A percentile compares a stretch with the other conserved stretches of the same genome.
Evolutionary conservation across 768 basidiomycete species (phyloP).

Genomic region (Auriscalpium vulgare): DNA sequence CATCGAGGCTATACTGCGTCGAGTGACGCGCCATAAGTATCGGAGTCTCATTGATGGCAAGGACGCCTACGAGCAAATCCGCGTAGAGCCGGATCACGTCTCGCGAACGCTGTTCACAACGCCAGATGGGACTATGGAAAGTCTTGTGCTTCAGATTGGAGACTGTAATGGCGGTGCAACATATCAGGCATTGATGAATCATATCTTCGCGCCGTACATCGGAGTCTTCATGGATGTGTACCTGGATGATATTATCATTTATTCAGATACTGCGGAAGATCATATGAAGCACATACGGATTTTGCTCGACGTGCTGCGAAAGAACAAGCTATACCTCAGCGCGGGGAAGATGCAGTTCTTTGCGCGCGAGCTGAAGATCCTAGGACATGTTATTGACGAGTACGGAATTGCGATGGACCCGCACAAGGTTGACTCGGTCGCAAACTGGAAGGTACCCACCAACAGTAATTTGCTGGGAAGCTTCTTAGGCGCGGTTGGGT

Average conservation of each 20-base stretch:
- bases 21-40: slow-evolving; percentile 15
- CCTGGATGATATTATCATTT: slow-evolving; percentile 21
- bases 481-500: slow-evolving; percentile 31
- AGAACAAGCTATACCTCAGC: slow-evolving; percentile 31
- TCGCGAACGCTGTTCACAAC: slow-evolving; percentile 12
- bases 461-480: slow-evolving; percentile 22
- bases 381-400: slow-evolving; percentile 22
- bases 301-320: slow-evolving; percentile 27
- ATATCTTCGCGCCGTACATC: slow-evolving; percentile 26
- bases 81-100: slow-evolving; percentile 19
- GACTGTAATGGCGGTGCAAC: slow-evolving; percentile 30
- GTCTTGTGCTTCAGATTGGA: slow-evolving; percentile 29
- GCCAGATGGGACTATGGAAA: slow-evolving; percentile 33
- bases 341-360: slow-evolving; percentile 28
- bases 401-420: slow-evolving; percentile 22
- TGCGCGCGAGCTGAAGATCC: slow-evolving; percentile 20
- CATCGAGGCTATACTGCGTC: slow-evolving; percentile 19
- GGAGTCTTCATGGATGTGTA: slow-evolving; percentile 23
- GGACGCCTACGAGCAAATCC: slow-evolving; percentile 27
- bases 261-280: slow-evolving; percentile 21
- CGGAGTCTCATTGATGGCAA: slow-evolving; percentile 22
- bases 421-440: slow-evolving; percentile 20
- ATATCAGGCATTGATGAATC: slow-evolving; percentile 36
- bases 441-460: slow-evolving; percentile 23
- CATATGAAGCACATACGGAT: slow-evolving; percentile 23